Base-by-base conservation (phyloP, 1,284 basidiomycete genomes). In the Ustilago sp. region DNA sequence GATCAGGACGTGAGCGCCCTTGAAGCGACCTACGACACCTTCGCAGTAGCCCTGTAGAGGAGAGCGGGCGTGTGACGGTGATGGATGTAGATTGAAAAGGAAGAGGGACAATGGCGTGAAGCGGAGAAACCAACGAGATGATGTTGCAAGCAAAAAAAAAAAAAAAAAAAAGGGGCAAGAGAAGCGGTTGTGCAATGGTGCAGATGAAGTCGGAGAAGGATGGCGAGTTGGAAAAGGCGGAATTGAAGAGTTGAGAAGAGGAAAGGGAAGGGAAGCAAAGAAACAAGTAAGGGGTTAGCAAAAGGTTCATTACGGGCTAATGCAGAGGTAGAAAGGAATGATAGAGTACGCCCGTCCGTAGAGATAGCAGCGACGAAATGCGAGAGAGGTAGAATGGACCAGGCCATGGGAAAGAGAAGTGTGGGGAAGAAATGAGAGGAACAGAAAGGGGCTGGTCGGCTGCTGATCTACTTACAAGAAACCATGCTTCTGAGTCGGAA, bases 1-100 rank as follows among this genome's bases (percentile, higher is more conserved):
- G 80, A 95, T 93, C 19, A 88, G 88, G 12, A 96, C 93, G 74
- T 92, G 88, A 13, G 87, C 82, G 3, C 89, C 90, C 38, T 89
- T 88, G 85, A 96, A 95, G 48, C 91, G 90, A 15, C 94, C 94
- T 2, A 96, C 92, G 53, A 96, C 93, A 58, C 93, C 94, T 87
- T 97, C 94, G 84, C 95, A 97, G 80, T 92, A 92, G 0, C 93
- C 93, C 53, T 61, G 48, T 38, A 9, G 4, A 17, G 11, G n/a
- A 28, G 4, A 13, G 5, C 8, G 15, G 13, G 28, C 41, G 41
- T 17, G 17, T 15, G 41, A 17, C 8, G 11, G n/a, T 45, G 41
- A 45, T 45, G 41, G 7, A 17, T 3, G 31, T 23, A 23, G 45
- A 28, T 28, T 28, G 48, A 50, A 50, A 31, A 28, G 3, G 48